These are phyloP conservation scores for Beauveria scarabaeidicola DNA, from an alignment of 2,329 filamentous ascomycete species.

Conservation along the genomic window DNA sequence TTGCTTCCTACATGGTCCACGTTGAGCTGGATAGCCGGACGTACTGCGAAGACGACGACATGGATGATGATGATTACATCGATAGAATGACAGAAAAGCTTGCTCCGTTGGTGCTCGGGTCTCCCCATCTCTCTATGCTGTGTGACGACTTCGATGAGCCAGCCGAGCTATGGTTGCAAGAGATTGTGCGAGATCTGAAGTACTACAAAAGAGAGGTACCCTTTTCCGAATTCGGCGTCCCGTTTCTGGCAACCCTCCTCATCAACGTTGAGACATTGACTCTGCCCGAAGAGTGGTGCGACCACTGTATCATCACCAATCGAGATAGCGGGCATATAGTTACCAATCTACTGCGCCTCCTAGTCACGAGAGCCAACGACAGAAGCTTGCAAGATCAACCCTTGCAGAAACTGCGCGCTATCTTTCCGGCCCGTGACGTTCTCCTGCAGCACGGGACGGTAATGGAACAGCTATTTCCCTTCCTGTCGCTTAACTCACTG, in stretches of 20 bases:
- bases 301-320: not conserved
- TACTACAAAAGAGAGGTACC: no score
- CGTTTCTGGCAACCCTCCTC: not conserved
- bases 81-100: not conserved
- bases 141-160: no score
- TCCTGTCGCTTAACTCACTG: conserved; percentile 1
- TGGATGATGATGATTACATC: not conserved
- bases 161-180: not conserved
- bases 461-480: not conserved
- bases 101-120: not conserved
- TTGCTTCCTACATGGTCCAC: conserved; percentile 9
- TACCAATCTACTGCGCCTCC: not conserved
- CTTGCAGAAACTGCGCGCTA: not conserved
- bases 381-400: not conserved
- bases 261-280: conserved; percentile 1
- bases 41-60: not conserved
- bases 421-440: not conserved
- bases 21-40: not conserved
- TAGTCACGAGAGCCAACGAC: not conserved
- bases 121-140: not conserved
- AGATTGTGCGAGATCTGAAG: not conserved
- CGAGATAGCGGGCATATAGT: not conserved
- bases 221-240: not conserved
- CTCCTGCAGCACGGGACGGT: not conserved
- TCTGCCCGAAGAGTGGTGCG: not conserved